Evolutionary conservation across 1,284 basidiomycete species (phyloP), one percentile per base, ranked within the genome.

Genomic region (Rhodotorula glutinis): DNA sequence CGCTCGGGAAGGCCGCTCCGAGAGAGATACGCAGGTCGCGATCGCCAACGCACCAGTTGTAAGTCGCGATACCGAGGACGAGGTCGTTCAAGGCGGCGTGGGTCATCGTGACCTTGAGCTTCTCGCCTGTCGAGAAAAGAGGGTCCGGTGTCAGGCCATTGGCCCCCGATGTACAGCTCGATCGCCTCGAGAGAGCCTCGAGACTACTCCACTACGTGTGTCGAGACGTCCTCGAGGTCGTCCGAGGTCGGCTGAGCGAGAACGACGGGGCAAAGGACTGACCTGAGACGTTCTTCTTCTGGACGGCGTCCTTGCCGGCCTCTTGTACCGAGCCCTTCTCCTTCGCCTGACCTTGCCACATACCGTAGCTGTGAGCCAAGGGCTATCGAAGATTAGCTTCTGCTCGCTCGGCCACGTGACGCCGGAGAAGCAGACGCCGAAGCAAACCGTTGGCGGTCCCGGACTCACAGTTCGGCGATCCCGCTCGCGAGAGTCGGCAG

Each of bases 11-110:
- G 7, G 33, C 33, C 11, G 33, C 11, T n/a, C n/a, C 33, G 33
- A 38, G 11, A 38, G 33, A 38, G 33, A 38, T 38, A 11, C 33
- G 33, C 33, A 38, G 11, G 33, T 38, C 33, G 11, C 33, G 33
- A 38, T 11, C 33, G 11, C 7, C 70, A 19, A 59, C 71, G 55
- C 73, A 77, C 75, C 75, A 77, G 63, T 77, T 78, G 57, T 62
- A 76, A 14, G 63, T 68, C 3, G 75, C 76, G 30, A 77, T 56
- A n/a, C 57, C 75, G 38, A 77, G 71, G n/a, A 76, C 76, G 27
- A 71, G 52, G 60, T 77, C 76, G 57, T 77, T 78, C 70, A 78
- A 61, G 49, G 66, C 71, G 23, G 77, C 75, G 69, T 78, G 77
- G n/a, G 67, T 75, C 21, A 77, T 60, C 8, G 76, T 77, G 60